Percentiles rank a stretch among this genome's conserved stretches.
phyloP scores from a whole-genome alignment of 176 grass and related monocot genomes.

The bread wheat (Triticum aestivum) region DNA sequence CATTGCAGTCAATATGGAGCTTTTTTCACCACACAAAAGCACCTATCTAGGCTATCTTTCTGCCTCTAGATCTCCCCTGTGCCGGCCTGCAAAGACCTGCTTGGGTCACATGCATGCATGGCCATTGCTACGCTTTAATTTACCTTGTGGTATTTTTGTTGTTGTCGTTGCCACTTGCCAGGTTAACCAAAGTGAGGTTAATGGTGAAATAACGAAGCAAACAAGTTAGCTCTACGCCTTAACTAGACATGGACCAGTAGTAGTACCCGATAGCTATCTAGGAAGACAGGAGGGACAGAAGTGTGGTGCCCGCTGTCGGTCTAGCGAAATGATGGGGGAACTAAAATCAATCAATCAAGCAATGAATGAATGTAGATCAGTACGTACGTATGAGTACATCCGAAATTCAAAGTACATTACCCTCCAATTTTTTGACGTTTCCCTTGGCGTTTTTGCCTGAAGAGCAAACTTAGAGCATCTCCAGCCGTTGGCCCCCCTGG shows the following conservation, averaged over 20 bases:
- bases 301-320: neutral
- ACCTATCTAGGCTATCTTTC: neutral
- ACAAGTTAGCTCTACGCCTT: conserved; percentile 26
- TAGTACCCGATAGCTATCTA: neutral
- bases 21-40: neutral
- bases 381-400: neutral
- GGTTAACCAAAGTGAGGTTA: neutral
- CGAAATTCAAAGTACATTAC: conserved; percentile 29
- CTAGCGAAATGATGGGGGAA: neutral
- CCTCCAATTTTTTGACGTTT: conserved; percentile 31
- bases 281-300: neutral
- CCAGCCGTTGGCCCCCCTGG: neutral
- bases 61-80: neutral
- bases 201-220: neutral
- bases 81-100: neutral
- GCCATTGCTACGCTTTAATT: neutral
- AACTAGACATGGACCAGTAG: neutral
- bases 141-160: neutral
- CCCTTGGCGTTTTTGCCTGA: neutral
- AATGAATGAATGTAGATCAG: neutral
- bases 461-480: neutral
- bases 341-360: neutral
- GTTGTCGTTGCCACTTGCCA: neutral
- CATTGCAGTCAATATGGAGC: neutral
- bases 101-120: conserved; percentile 4